Evolutionary conservation across 176 grass and related monocot genomes (phyloP).

Genomic region (Hordeum vulgare): MorexV3_pseudomolecules_assembly NC_058524.1:73264952-73265451

Average conservation of each 20-base stretch:
- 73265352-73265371: slow-evolving; percentile 99
- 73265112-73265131: not conserved
- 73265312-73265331: slow-evolving; percentile 57
- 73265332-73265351: slow-evolving; percentile 95
- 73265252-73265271: slow-evolving; percentile 26
- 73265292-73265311: slow-evolving; percentile 41
- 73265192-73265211: not conserved
- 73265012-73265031: not conserved
- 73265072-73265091: not conserved
- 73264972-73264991: not conserved
- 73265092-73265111: not conserved
- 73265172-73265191: not conserved
- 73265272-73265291: slow-evolving; percentile 41
- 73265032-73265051: not conserved
- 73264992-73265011: not conserved
- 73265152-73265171: not conserved
- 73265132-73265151: not conserved
- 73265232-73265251: not conserved
- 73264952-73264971: not conserved
- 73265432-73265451: not conserved
- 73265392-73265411: not conserved
- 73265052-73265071: not conserved
- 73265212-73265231: not conserved
- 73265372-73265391: slow-evolving; percentile 99
- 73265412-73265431: not conserved